Evolutionary conservation across 2,329 filamentous ascomycete species (phyloP), one percentile per base, ranked within the genome.

Genomic region (Geosmithia putterillii): DNA sequence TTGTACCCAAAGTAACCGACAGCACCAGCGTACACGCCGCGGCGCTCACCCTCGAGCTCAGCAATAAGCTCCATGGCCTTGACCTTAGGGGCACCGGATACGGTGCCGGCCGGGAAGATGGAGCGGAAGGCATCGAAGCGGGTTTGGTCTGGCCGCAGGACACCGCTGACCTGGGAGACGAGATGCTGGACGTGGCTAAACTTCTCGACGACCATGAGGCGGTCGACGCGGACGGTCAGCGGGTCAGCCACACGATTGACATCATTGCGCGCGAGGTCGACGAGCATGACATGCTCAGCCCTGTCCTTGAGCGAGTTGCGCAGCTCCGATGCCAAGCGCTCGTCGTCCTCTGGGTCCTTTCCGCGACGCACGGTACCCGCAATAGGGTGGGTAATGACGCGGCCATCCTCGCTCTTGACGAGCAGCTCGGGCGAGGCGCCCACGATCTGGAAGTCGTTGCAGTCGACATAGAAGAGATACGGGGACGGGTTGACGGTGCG

Each of bases 171-270:
- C 62, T 98, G 89, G 1, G 87, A 95, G 4, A 95, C 89, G 17
- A 98, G 76, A 63, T 98, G 92, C 71, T 96, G 92, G 22, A 98
- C 92, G 63, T 98, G 92, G 46, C 84, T 92, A 69, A 98, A 98
- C 57, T 84, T 83, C 64, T 94, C 85, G 12, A 94, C 86, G 2
- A 87, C 85, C 90, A 96, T 95, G 49, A 96, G 69, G 43, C 87
- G 79, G 69, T 98, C 92, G 21, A 96, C 92, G 47, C 86, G 79
- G 23, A 90, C 95, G 22, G 86, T 86, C 34, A 82, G 70, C 17
- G 92, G 92, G 64, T 95, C 88, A 62, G 87, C 94, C 19, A 98
- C 86, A 41, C 92, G 82, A 67, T 95, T 96, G 52, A 98, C 79
- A 62, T 98, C 92, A 70, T 98, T 96, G 46, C 92, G 80, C 12